Base-by-base conservation (phyloP, 345 rosid species). In the Eucalyptus sp. region DNA sequence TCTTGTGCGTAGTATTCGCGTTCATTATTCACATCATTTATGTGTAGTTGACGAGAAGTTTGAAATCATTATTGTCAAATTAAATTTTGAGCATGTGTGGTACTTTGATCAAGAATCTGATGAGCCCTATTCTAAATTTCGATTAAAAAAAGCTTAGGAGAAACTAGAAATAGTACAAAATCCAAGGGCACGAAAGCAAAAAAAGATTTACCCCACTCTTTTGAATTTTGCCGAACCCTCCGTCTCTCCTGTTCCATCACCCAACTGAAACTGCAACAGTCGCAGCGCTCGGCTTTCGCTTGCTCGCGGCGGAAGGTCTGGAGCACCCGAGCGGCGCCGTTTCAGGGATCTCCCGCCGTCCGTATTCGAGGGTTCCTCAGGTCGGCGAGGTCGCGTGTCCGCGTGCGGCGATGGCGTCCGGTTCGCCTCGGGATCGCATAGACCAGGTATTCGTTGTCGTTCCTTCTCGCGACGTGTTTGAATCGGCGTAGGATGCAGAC, bases 381-480 rank as follows among this genome's bases (percentile, higher is more conserved):
- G 22, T 27, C 7, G n/a, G 43, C 46, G 46, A 51, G 27, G 22
- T 17, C 11, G 9, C 87, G 13, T 86, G 12, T 52, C 62, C n/a
- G 62, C 54, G 62, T 51, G 13, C 46, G 29, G 29, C 51, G 31
- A 97, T 97, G 99, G 96, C 96, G 85, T 94, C 98, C 16, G 95
- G 92, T 89, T 93, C 97, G 4, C 91, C 96, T 51, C 92, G 91
- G 50, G 81, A 88, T 51, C 96, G 98, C 83, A 92, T 97, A 50
- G 94, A 97, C 90, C 96, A 95, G 99, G 99, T 97, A 25, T 89
- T 31, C 68, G 66, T 88, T 64, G 85, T 83, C 5, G 22, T 13
- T 87, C 43, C 52, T 50, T 86, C 80, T 89, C 51, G 41, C 79
- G 86, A 89, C 87, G 68, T 49, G 85, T 51, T 20, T 71, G 52